Percentiles rank a stretch among this genome's conserved stretches.
Conservation (phyloP, 805 yeast species). For the Myxozyma vanderwaltii region DNA sequence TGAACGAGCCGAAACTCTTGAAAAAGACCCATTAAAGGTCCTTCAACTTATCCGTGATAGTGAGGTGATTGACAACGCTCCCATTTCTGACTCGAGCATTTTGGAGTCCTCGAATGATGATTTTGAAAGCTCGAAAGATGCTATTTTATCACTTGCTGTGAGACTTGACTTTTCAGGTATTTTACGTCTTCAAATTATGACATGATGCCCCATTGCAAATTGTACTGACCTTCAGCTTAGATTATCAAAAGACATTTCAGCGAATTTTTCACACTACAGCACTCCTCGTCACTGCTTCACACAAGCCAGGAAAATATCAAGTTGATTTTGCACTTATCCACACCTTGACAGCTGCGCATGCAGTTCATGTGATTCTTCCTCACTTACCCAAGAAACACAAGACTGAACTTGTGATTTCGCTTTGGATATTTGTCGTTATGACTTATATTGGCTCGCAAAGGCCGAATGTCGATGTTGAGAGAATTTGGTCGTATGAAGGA, state of each 20-base stretch:
- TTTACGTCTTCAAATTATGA: neutral
- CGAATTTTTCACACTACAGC: constrained; percentile 34
- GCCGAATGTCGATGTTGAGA: constrained; percentile 13
- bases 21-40: constrained; percentile 32
- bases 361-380: constrained; percentile 24
- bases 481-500: constrained; percentile 10
- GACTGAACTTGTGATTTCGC: constrained; percentile 15
- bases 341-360: constrained; percentile 40
- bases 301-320: constrained; percentile 30
- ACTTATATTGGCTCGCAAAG: constrained; percentile 20
- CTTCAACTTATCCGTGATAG: constrained; percentile 34
- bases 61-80: constrained; percentile 24
- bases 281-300: constrained; percentile 35
- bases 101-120: constrained; percentile 7
- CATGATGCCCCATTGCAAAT: too few relatives aligned
- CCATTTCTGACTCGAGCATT: constrained; percentile 7
- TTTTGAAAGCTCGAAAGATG: constrained; percentile 23
- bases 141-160: constrained; percentile 25
- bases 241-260: constrained; percentile 24
- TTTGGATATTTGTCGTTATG: constrained; percentile 31
- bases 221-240: constrained; percentile 8
- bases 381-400: constrained; percentile 12
- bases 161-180: constrained; percentile 32
- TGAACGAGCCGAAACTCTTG: constrained; percentile 3
- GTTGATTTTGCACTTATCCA: constrained; percentile 41